Evolutionary conservation across 345 rosid genomes (phyloP), one percentile per base, ranked within the genome.

Genomic region (Camelina laxa): DNA sequence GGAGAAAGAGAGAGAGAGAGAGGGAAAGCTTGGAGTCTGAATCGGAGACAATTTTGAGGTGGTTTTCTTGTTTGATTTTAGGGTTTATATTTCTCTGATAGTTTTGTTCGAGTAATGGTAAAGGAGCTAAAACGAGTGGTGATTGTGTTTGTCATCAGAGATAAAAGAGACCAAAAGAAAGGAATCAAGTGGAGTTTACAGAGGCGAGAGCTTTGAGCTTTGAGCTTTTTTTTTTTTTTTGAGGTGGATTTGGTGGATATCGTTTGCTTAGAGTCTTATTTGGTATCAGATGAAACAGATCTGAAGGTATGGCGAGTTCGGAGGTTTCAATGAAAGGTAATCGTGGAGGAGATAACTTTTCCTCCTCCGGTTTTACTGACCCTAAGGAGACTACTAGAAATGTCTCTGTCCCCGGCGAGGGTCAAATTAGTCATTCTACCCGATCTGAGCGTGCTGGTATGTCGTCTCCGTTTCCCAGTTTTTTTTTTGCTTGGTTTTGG

Each of bases 281-380:
- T 14, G 39, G 12, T 60, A 70, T 24, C 81, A 60, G 79, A 77
- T 81, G 89, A 84, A 84, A 86, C 87, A 86, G 90, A 87, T 89
- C 90, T 81, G 87, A 78, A 62, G 75, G 21, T 62, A 82, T 81
- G 86, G 73, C 80, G 56, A 71, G 82, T 79, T 75, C 87, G 19
- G 90, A 86, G 45, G 78, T 77, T 36, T 80, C 81, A 0, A 71
- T 65, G 44, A 87, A 79, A 67, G 80, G 61, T 3, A 81, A 82
- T 77, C 75, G 80, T 20, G 82, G 86, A 68, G 85, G 82, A 49
- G 84, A 80, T 2, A 77, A 80, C 38, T 84, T 81, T 50, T 50
- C 79, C 12, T 70, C 80, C 55, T 75, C 83, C 1, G 82, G 79
- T 73, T 84, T 75, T 55, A 83, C 39, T 67, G 87, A 80, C 20